phyloP scores from a whole-genome alignment of 208 protist genomes.

The Trypanosoma melophagium region DNA sequence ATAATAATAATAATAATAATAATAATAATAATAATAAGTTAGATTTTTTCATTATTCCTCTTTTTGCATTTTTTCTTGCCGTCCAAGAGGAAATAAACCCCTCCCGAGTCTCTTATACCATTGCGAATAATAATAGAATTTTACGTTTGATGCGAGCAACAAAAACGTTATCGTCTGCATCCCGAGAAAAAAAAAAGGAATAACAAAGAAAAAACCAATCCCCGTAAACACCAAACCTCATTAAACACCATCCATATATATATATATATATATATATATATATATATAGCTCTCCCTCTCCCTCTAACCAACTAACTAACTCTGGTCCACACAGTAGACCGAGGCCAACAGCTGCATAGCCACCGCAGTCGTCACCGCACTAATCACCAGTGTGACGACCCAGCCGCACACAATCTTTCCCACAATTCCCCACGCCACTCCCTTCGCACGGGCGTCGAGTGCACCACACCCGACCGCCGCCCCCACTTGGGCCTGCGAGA shows the following conservation, averaged over 20 bases:
- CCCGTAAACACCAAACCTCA: no score
- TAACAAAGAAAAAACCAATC: no score
- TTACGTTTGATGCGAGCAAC: no score
- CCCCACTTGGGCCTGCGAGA: conserved; percentile 79
- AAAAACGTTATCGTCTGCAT: no score
- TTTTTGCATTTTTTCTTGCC: no score
- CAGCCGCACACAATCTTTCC: conserved; percentile 73
- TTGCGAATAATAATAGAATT: no score
- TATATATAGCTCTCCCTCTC: neutral
- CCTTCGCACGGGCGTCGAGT: conserved; percentile 54
- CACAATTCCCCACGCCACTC: conserved; percentile 72
- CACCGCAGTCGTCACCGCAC: conserved; percentile 56
- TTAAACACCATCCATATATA: neutral
- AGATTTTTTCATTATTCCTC: no score
- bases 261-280: neutral
- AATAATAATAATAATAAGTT: no score
- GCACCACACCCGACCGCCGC: conserved; percentile 80
- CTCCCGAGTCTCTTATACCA: no score
- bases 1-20: no score
- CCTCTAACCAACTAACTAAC: neutral
- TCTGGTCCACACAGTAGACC: conserved; percentile 16
- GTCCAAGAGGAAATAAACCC: no score
- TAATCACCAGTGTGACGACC: conserved; percentile 75
- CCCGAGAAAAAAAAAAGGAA: neutral
- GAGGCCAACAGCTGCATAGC: conserved; percentile 44